Percentiles rank a stretch among this genome's conserved stretches.
These are phyloP conservation scores for Lagenidium giganteum DNA, from an alignment of 352 stramenopile species.

Conservation along the genomic window DNA sequence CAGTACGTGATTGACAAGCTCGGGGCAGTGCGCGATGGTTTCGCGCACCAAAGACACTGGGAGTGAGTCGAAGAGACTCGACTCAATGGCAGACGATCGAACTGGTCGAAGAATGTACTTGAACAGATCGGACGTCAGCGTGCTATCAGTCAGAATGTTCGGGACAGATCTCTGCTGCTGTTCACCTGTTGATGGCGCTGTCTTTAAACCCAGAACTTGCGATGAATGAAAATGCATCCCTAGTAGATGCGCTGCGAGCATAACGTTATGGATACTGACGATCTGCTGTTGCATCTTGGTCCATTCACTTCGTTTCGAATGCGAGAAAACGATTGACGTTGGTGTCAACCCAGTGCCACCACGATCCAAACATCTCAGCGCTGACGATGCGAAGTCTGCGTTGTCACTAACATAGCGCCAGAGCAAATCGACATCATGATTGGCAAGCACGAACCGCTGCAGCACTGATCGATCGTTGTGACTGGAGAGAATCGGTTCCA, in stretches of 20 bases:
- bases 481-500: constrained; percentile 36
- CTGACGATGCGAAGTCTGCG: constrained; percentile 9
- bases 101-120: constrained; percentile 77
- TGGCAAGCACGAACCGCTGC: constrained; percentile 7
- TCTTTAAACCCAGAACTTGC: constrained; percentile 9
- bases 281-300: constrained; percentile 49
- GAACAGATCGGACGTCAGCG: constrained; percentile 63
- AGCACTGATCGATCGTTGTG: constrained; percentile 18
- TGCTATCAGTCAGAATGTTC: constrained; percentile 36
- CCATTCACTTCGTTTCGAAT: constrained; percentile 24
- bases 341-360: too few relatives aligned
- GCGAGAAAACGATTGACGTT: not conserved
- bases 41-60: constrained; percentile 72
- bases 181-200: too few relatives aligned
- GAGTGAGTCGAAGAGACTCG: constrained; percentile 63
- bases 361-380: too few relatives aligned
- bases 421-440: constrained; percentile 10
- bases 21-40: constrained; percentile 71
- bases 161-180: not conserved
- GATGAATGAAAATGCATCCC: constrained; percentile 47
- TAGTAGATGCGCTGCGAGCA: constrained; percentile 52
- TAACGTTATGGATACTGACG: constrained; percentile 45
- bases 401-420: too few relatives aligned
- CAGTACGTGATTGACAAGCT: constrained; percentile 73
- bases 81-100: constrained; percentile 75